These are phyloP conservation scores for Beauveria asiatica DNA, from an alignment of 2,329 filamentous ascomycete genomes.

Conservation along the genomic window DNA sequence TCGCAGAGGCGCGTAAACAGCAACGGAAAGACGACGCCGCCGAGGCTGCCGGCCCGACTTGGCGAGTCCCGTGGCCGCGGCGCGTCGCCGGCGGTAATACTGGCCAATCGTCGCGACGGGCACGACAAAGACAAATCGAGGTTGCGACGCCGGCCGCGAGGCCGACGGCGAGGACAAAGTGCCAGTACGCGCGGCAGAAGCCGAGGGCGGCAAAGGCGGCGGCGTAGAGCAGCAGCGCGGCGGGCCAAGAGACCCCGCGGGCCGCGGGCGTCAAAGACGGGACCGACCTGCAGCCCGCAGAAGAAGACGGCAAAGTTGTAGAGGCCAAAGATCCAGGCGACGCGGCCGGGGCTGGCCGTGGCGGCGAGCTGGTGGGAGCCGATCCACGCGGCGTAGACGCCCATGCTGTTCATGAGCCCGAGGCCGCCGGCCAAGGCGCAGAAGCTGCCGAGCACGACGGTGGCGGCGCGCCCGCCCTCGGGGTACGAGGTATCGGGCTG, in stretches of 20 bases:
- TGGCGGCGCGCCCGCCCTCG: conserved; percentile 56
- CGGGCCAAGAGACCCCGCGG: conserved; percentile 46
- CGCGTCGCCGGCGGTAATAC: conserved; percentile 65
- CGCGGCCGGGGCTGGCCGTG: conserved; percentile 42
- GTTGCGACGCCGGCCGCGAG: conserved; percentile 11
- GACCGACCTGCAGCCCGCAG: conserved; percentile 59
- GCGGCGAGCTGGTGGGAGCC: conserved; percentile 49
- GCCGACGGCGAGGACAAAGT: conserved; percentile 15
- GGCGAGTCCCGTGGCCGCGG: conserved; percentile 67
- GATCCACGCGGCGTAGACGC: conserved; percentile 58
- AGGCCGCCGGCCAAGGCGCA: conserved; percentile 51
- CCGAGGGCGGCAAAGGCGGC: conserved; percentile 10
- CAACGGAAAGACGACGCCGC: conserved; percentile 52
- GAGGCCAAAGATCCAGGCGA: conserved; percentile 64
- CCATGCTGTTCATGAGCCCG: conserved; percentile 55
- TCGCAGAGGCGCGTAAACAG: conserved; percentile 32
- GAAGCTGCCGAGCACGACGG: conserved; percentile 61
- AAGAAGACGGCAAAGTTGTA: conserved; percentile 62
- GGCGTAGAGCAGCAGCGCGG: conserved; percentile 3
- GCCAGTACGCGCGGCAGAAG: conserved; percentile 14
- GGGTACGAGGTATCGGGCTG: conserved; percentile 41
- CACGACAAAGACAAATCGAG: conserved; percentile 12
- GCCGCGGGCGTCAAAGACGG: conserved; percentile 59
- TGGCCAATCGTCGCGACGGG: conserved; percentile 60
- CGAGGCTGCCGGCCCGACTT: conserved; percentile 53